phyloP scores from a whole-genome alignment of 2,329 filamentous ascomycete genomes.

The Alternaria solani region DNA sequence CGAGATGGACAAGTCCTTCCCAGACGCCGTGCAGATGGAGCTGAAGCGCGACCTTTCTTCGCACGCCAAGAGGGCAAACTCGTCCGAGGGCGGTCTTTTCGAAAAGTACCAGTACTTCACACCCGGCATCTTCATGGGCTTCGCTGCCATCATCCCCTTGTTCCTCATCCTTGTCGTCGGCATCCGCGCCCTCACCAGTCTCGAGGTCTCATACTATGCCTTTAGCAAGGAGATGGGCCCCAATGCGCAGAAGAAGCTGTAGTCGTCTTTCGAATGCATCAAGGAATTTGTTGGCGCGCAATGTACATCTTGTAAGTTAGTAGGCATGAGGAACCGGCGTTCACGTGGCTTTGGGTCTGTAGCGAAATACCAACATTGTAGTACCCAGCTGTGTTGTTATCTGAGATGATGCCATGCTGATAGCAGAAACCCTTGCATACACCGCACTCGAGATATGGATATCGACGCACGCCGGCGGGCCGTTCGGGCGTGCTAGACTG shows the following conservation, averaged over 20 bases:
- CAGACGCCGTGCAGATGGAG: constrained; percentile 71
- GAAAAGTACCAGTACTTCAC: constrained; percentile 95
- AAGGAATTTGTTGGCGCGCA: constrained; percentile 6
- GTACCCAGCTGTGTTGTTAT: neutral
- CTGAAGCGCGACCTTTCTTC: constrained; percentile 70
- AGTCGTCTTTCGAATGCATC: constrained; percentile 24
- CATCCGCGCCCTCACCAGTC: constrained; percentile 75
- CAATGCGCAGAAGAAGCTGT: constrained; percentile 82
- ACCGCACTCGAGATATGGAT: neutral
- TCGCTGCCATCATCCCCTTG: constrained; percentile 74
- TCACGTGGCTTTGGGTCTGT: constrained; percentile 12
- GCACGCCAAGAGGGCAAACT: constrained; percentile 35
- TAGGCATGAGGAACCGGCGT: constrained; percentile 17
- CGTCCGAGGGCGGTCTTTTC: constrained; percentile 65
- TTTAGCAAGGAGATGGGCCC: constrained; percentile 97
- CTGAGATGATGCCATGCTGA: neutral
- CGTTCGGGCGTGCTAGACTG: constrained; percentile 9
- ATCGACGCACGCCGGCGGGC: neutral
- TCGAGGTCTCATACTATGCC: constrained; percentile 90
- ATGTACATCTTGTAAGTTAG: constrained; percentile 18
- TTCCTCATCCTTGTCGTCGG: constrained; percentile 81
- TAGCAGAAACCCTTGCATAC: neutral
- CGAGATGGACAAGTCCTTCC: constrained; percentile 69
- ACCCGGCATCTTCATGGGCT: constrained; percentile 88
- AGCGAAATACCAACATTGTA: constrained; percentile 19